Evolutionary conservation across 78 protist genomes (phyloP).

Genomic region (Bodo saltans): DNA sequence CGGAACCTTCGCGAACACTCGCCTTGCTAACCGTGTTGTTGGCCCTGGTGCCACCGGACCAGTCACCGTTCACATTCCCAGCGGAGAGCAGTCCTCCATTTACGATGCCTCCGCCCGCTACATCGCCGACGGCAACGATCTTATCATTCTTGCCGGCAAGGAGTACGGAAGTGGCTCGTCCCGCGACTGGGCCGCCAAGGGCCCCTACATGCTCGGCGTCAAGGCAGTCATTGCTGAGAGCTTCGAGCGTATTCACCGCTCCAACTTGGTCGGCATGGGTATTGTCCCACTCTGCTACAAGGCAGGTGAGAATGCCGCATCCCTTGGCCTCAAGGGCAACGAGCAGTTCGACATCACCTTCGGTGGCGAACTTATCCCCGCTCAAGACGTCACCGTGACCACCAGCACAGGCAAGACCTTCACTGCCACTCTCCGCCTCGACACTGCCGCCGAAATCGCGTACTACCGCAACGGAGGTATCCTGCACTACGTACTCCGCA

Average conservation of each 20-base stretch:
- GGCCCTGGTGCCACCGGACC: conserved; percentile 58
- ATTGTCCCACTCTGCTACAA: conserved; percentile 75
- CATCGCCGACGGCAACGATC: conserved; percentile 34
- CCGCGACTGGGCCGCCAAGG: conserved; percentile 90
- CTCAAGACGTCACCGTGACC: conserved; percentile 51
- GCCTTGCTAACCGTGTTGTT: conserved; percentile 57
- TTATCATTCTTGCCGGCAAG: conserved; percentile 72
- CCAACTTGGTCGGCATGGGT: conserved; percentile 76
- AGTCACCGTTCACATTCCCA: conserved; percentile 67
- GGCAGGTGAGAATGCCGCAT: conserved; percentile 59
- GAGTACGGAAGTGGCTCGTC: conserved; percentile 78
- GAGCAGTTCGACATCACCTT: conserved; percentile 60
- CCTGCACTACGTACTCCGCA: conserved; percentile 63
- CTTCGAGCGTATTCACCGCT: conserved; percentile 75
- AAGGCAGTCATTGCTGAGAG: conserved; percentile 73
- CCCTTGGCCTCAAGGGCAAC: conserved; percentile 65
- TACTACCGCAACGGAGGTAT: conserved; percentile 73
- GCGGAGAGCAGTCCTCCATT: conserved; percentile 54
- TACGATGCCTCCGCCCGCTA: conserved; percentile 71
- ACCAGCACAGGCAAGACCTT: conserved; percentile 30
- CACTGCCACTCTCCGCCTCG: conserved; percentile 62
- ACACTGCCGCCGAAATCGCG: conserved; percentile 66
- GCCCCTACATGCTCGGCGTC: conserved; percentile 72
- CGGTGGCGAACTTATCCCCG: conserved; percentile 51
- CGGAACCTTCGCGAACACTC: conserved; percentile 78